Base-by-base conservation (phyloP, 768 basidiomycete species). In the Leucosporidium yakuticum region DNA sequence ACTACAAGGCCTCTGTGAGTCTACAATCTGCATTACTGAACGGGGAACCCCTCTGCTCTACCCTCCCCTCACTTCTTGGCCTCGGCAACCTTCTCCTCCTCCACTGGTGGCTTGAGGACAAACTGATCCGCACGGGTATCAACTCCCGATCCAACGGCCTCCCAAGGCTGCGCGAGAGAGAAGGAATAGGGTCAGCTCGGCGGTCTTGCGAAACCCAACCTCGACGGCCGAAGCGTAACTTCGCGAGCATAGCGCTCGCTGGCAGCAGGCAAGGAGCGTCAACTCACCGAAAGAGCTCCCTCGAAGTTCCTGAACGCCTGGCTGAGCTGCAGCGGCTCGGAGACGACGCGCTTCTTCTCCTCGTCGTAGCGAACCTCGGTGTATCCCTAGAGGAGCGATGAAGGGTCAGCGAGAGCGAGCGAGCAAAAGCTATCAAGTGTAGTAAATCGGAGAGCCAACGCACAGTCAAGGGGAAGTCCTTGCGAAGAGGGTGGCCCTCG, bases 241-340 rank as follows among this genome's bases (percentile, higher is more conserved):
- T 2, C 39, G 14, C 39, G 14, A 9, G 39, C 39, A 15, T 14
- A 57, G 19, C 2, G 34, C 23, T 27, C 21, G 25, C 25, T n/a
- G 25, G 7, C 19, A 44, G 36, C 54, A 2, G 27, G n/a, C 36
- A 25, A 8, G n/a, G 17, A 21, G 17, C 17, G 1, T 17, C 25
- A n/a, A 67, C 71, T 53, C n/a, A 72, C 71, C 27, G 69, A 71
- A 14, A 63, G 60, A 23, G 75, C 73, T 8, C 71, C 86, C 77
- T 92, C 91, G 77, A 97, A 98, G 82, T 98, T 97, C 65, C 95
- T 86, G 88, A 95, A 99, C 54, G 96, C 95, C 77, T 99, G 96
- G 2, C 95, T 93, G 67, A 99, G 84, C 78, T 99, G 96, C 57
- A 99, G 83, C 47, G 96, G 96, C 78, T 99, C 96, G 76, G 65